Base-by-base conservation (phyloP, 306 rosid genomes). In the Dryas octopetala region DNA sequence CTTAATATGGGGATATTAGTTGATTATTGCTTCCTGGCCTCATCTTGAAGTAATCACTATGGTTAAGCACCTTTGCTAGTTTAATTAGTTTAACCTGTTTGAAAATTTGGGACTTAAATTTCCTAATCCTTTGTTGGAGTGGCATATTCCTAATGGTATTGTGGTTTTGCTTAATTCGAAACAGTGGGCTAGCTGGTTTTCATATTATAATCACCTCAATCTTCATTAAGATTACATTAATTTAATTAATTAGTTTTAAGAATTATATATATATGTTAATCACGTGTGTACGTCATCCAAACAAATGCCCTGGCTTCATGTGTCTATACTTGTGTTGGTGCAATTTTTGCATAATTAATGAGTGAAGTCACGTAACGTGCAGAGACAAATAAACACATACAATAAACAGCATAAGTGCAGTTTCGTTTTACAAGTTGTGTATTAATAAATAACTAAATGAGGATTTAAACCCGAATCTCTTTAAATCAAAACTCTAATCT, bases 91-190 rank as follows among this genome's bases (percentile, higher is more conserved):
- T 63, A 53, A 49, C 2, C 16, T 7, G 14, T 68, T 61, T 71
- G 66, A 48, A 63, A 32, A 71, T 75, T 53, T 62, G 76, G 78
- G 12, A 41, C 2, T 60, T 47, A 9, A 69, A 23, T 69, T 70
- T 73, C 76, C 67, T 54, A 81, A 76, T 67, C 80, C 59, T 77
- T 71, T 45, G 76, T 79, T 71, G 57, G 76, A 77, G 55, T 73
- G 64, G 68, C 49, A 49, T 23, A 15, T 45, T 32, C 66, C 63
- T 58, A 13, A 47, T 52, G 46, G 43, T 3, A 23, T 62, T 62
- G 83, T 80, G 87, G 87, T 85, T 85, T 85, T 74, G 69, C 78
- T 66, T 32, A 32, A 32, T 32, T 46, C 72, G 68, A 88, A 88
- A 81, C 89, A 26, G 75, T 81, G 89, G 88, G 89, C 85, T 26